Evolutionary conservation across 305 asterid species (phyloP).

Genomic region (Fraxinus dipetala): DNA sequence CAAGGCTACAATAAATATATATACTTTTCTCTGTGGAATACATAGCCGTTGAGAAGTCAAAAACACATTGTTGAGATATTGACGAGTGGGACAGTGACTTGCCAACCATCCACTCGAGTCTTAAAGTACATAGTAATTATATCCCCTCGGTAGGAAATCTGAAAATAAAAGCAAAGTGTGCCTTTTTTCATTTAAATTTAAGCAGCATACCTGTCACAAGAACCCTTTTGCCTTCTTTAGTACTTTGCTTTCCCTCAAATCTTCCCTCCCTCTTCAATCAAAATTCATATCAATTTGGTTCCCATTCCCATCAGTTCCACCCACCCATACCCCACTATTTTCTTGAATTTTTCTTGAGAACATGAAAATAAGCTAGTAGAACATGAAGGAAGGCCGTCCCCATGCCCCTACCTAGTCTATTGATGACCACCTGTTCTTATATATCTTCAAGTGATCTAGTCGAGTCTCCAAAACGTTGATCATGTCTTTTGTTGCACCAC

Average conservation of each 20-base stretch:
- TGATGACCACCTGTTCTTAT: neutral
- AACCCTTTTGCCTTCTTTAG: constrained; percentile 25
- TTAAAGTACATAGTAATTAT: constrained; percentile 20
- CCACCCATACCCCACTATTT: neutral
- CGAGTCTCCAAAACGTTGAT: neutral
- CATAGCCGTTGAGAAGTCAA: neutral
- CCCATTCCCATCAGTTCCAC: neutral
- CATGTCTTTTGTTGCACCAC: neutral
- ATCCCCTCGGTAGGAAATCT: constrained; percentile 23
- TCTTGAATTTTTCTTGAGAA: neutral
- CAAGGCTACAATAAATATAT: too few relatives aligned
- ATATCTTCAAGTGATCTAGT: neutral
- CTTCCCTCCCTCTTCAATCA: constrained; percentile 63
- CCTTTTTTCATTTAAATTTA: constrained; percentile 25
- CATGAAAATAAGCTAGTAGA: neutral
- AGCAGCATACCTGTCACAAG: constrained; percentile 23
- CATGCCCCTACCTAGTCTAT: neutral
- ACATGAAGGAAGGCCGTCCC: neutral
- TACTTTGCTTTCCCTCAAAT: constrained; percentile 63
- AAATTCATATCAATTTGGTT: constrained; percentile 28
- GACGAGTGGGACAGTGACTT: constrained; percentile 31
- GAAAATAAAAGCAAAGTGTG: constrained; percentile 50
- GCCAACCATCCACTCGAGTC: constrained; percentile 35
- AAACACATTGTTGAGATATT: neutral
- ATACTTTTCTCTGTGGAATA: neutral